phyloP scores from a whole-genome alignment of 116 monocot genomes.

The Iris pallida region DNA sequence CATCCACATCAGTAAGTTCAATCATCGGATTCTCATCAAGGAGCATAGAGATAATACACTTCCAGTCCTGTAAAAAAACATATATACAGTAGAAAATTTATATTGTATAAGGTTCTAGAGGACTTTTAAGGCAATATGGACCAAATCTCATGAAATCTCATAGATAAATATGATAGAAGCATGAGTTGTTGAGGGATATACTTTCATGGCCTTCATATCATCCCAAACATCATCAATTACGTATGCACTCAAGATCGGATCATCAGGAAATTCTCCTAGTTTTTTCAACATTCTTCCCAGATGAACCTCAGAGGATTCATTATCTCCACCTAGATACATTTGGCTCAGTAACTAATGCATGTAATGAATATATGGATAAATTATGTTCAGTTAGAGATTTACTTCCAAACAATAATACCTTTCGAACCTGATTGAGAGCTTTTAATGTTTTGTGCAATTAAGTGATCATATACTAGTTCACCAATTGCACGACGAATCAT shows the following conservation, averaged over 20 bases:
- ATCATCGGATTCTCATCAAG: constrained; percentile 74
- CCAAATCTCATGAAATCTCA: too few species aligned
- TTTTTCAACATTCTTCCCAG: constrained; percentile 87
- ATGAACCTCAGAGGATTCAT: constrained; percentile 86
- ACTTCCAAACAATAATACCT: constrained; percentile 23
- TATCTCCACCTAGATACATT: constrained; percentile 43
- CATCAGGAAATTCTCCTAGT: constrained; percentile 91
- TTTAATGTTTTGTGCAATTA: constrained; percentile 87
- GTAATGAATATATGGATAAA: too few species aligned
- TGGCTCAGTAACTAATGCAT: too few species aligned
- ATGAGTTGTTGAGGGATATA: constrained; percentile 16
- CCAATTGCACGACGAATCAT: constrained; percentile 94
- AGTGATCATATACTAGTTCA: constrained; percentile 94
- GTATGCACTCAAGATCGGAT: constrained; percentile 82
- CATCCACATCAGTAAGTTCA: constrained; percentile 86
- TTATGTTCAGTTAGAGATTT: too few species aligned
- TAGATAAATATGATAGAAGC: too few species aligned
- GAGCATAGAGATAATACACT: constrained; percentile 89
- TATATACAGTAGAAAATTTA: neutral
- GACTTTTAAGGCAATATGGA: too few species aligned
- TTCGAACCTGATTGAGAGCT: constrained; percentile 39
- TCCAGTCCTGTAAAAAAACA: constrained; percentile 73
- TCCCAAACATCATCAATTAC: constrained; percentile 99
- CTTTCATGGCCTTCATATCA: constrained; percentile 99
- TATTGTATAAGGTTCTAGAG: neutral